These are phyloP conservation scores for Monilinia laxa DNA, from an alignment of 2,329 filamentous ascomycete genomes.

Conservation along the genomic window DNA sequence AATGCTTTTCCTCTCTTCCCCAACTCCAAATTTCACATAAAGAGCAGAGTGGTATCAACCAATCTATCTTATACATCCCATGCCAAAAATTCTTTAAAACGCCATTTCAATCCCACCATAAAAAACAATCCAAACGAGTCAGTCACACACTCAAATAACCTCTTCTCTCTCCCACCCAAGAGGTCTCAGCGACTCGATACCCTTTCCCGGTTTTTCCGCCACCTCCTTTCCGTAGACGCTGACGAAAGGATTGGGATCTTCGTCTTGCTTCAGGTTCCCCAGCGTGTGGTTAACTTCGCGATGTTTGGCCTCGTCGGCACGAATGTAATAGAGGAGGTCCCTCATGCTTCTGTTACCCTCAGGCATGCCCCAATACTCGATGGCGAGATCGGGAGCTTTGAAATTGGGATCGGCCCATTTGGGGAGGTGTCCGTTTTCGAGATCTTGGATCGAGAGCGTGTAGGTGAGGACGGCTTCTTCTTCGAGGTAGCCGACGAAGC, in stretches of 20 bases:
- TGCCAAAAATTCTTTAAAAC: not conserved
- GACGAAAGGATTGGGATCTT: conserved; percentile 91
- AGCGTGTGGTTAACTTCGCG: conserved; percentile 94
- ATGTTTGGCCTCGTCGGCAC: conserved; percentile 86
- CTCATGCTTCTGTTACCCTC: conserved; percentile 78
- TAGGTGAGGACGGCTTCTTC: conserved; percentile 97
- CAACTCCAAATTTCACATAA: not conserved
- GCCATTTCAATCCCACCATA: not conserved
- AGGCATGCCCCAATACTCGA: conserved; percentile 93
- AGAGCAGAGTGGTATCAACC: conserved; percentile 14
- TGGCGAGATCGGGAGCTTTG: conserved; percentile 80
- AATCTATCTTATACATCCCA: not conserved
- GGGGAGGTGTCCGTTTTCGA: conserved; percentile 80
- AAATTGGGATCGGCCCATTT: conserved; percentile 72
- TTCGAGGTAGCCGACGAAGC: conserved; percentile 95
- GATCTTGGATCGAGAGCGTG: conserved; percentile 80
- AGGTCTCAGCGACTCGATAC: conserved; percentile 59
- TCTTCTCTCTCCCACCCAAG: conserved; percentile 83
- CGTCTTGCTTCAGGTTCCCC: conserved; percentile 77
- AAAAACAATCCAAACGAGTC: not conserved
- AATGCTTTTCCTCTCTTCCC: too few relatives aligned
- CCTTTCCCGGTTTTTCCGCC: conserved; percentile 68
- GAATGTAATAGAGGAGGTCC: conserved; percentile 83
- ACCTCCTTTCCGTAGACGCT: conserved; percentile 72
- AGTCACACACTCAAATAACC: conserved; percentile 52